Percentiles rank a stretch among this genome's conserved stretches.
Conservation (phyloP, 2,329 filamentous ascomycete species). For the Ceratocystis lukuohia region DNA sequence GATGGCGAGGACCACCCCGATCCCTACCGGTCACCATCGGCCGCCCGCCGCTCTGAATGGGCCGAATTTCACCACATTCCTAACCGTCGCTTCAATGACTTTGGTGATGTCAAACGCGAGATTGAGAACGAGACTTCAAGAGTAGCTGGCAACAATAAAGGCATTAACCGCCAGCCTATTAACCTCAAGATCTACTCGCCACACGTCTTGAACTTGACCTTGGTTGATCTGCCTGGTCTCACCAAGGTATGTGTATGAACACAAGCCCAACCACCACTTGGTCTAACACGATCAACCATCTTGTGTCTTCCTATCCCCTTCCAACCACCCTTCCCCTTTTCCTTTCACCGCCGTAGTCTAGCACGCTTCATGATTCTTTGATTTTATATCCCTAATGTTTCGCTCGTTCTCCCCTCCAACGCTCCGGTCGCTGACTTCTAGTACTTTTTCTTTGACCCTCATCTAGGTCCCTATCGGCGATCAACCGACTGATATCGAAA, state of each 20-base stretch:
- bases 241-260: conserved; percentile 57
- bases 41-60: conserved; percentile 58
- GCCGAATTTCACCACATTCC: conserved; percentile 95
- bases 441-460: neutral
- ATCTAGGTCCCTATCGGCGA: conserved; percentile 83
- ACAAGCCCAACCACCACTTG: neutral
- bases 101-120: conserved; percentile 83
- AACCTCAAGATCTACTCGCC: conserved; percentile 98
- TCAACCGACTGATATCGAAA: conserved; percentile 94
- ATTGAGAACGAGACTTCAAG: conserved; percentile 94
- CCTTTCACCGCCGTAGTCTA: neutral
- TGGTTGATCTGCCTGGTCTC: conserved; percentile 89
- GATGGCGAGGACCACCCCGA: conserved; percentile 52
- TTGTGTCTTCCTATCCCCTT: neutral
- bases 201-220: conserved; percentile 85
- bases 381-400: neutral
- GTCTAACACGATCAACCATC: neutral
- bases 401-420: neutral
- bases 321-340: neutral
- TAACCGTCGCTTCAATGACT: conserved; percentile 78
- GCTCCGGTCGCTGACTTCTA: conserved; percentile 15
- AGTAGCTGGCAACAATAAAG: conserved; percentile 89
- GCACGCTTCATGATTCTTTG: no score
- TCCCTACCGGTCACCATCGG: conserved; percentile 64
- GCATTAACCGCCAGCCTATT: conserved; percentile 93